These are phyloP conservation scores for Fusarium sp. DNA, from an alignment of 2,329 filamentous ascomycete genomes.

Conservation along the genomic window DNA sequence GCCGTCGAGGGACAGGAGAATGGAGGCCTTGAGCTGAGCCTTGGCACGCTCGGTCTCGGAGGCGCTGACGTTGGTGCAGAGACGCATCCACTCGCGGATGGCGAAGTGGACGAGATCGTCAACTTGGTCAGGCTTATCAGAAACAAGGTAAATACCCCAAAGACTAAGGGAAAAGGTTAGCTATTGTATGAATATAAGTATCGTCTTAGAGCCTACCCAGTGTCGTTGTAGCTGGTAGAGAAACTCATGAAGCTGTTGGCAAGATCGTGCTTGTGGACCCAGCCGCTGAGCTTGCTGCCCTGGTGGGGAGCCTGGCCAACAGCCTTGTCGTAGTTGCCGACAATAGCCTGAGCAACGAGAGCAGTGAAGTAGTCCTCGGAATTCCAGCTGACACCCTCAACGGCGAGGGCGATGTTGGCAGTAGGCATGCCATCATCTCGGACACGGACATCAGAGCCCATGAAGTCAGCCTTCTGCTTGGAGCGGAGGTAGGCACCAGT, in stretches of 20 bases:
- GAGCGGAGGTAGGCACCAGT: slow-evolving; percentile 81
- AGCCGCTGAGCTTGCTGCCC: slow-evolving; percentile 96
- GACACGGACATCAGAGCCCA: slow-evolving; percentile 95
- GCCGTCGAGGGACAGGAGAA: slow-evolving; percentile 96
- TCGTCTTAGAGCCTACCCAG: slow-evolving; percentile 75
- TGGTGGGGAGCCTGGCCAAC: slow-evolving; percentile 98
- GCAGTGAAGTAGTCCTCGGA: slow-evolving; percentile 99
- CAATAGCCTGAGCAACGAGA: slow-evolving; percentile 96
- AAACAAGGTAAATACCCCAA: slow-evolving; percentile 99
- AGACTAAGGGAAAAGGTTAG: slow-evolving; percentile 71
- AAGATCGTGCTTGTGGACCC: slow-evolving; percentile 93
- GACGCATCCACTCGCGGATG: slow-evolving; percentile 96
- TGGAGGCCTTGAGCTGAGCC: slow-evolving; percentile 98
- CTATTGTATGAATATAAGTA: slow-evolving; percentile 3
- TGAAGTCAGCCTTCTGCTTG: slow-evolving; percentile 92
- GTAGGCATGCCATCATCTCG: slow-evolving; percentile 96
- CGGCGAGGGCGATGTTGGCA: slow-evolving; percentile 97
- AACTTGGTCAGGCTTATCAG: slow-evolving; percentile 86
- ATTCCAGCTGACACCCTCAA: slow-evolving; percentile 99
- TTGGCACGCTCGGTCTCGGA: slow-evolving; percentile 98
- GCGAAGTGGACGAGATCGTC: slow-evolving; percentile 99
- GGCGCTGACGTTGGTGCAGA: slow-evolving; percentile 87
- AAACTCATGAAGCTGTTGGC: slow-evolving; percentile 99
- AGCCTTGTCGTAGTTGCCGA: slow-evolving; percentile 99
- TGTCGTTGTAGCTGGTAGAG: slow-evolving; percentile 99